These are phyloP conservation scores for Mycena rosella DNA, from an alignment of 768 basidiomycete species.

Conservation along the genomic window DNA sequence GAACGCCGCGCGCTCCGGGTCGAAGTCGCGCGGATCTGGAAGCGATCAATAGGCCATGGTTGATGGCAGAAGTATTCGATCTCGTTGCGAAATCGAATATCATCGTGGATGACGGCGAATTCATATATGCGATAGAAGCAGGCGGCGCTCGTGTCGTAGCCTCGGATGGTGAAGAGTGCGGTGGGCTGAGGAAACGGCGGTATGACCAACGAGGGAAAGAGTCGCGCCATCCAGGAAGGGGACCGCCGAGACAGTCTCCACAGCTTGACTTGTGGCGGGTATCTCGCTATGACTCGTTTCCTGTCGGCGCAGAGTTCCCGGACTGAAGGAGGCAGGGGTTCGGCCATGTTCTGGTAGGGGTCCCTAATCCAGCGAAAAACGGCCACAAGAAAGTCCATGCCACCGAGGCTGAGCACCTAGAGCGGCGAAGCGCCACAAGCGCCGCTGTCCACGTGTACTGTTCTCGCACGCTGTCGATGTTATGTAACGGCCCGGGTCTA, in stretches of 20 bases:
- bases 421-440: too few species aligned
- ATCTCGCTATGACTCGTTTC: not conserved
- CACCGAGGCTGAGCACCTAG: too few species aligned
- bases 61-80: conserved; percentile 49
- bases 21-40: conserved; percentile 36
- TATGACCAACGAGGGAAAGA: too few species aligned
- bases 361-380: too few species aligned
- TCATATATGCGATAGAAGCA: conserved; percentile 51
- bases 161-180: conserved; percentile 30
- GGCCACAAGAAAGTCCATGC: too few species aligned
- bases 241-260: not conserved
- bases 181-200: too few species aligned
- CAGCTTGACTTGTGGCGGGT: not conserved
- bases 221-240: conserved; percentile 1
- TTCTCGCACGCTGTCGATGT: too few species aligned
- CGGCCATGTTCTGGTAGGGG: too few species aligned
- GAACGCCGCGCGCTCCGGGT: conserved; percentile 43
- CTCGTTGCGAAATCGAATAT: conserved; percentile 46
- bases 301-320: too few species aligned
- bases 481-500: too few species aligned
- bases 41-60: conserved; percentile 24
- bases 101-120: conserved; percentile 44
- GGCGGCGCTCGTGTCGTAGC: conserved; percentile 37
- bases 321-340: too few species aligned
- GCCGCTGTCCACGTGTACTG: too few species aligned